These are phyloP conservation scores for Coccomyxa sp. DNA, from an alignment of 139 green algal species.

Conservation along the genomic window DNA sequence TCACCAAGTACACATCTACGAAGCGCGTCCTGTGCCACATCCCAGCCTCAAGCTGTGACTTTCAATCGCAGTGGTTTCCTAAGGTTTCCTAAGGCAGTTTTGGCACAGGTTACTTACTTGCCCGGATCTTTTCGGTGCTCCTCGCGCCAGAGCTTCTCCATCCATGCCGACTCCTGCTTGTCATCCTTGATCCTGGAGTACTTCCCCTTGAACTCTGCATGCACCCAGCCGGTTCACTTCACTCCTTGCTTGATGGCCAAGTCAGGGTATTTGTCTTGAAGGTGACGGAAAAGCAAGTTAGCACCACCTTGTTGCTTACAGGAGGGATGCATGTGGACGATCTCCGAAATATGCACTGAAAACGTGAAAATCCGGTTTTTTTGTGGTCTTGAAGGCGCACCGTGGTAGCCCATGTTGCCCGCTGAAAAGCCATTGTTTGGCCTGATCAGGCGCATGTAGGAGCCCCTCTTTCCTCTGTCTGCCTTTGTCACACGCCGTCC, in stretches of 20 bases:
- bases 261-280: too few species aligned
- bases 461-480: not conserved
- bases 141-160: constrained; percentile 10
- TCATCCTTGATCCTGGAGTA: not conserved
- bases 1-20: constrained; percentile 28
- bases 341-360: too few species aligned
- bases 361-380: too few species aligned
- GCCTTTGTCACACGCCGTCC: constrained; percentile 14
- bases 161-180: not conserved
- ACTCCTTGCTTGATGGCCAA: too few species aligned
- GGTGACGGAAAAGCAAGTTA: too few species aligned
- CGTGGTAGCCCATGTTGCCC: constrained; percentile 6
- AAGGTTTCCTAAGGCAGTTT: not conserved
- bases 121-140: not conserved
- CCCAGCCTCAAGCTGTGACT: too few species aligned
- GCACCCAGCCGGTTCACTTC: too few species aligned
- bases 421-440: constrained; percentile 22
- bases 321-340: too few species aligned
- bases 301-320: too few species aligned
- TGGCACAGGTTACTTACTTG: not conserved
- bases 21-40: constrained; percentile 11
- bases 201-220: constrained; percentile 10
- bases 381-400: not conserved
- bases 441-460: constrained; percentile 27
- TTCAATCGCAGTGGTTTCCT: too few species aligned